Percentiles rank a stretch among this genome's conserved stretches.
Evolutionary conservation across 2,329 filamentous ascomycete genomes (phyloP).

Genomic region (Penicillium italicum): DNA sequence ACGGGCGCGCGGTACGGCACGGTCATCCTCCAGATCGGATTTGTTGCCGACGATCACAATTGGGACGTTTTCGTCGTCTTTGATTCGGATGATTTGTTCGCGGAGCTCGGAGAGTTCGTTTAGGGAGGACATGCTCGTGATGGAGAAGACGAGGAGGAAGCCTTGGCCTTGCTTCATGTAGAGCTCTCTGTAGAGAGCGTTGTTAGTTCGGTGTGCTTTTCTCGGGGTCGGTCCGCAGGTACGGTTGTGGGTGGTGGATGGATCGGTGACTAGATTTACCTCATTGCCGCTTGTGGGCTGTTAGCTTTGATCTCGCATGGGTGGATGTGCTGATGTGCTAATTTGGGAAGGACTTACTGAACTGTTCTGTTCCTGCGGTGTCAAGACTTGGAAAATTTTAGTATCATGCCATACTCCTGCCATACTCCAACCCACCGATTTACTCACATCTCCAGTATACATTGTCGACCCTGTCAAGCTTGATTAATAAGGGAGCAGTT

Average conservation of each 20-base stretch:
- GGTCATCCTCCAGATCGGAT: slow-evolving; percentile 81
- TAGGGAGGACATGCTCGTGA: slow-evolving; percentile 79
- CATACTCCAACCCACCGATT: slow-evolving; percentile 2
- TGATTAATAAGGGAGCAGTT: slow-evolving; percentile 15
- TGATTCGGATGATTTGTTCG: slow-evolving; percentile 87
- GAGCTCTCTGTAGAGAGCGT: slow-evolving; percentile 56
- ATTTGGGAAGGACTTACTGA: slow-evolving; percentile 61
- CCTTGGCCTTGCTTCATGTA: slow-evolving; percentile 95
- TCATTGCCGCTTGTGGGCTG: slow-evolving; percentile 51
- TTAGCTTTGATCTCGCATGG: slow-evolving; percentile 15
- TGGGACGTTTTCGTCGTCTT: slow-evolving; percentile 78
- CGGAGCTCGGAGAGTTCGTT: slow-evolving; percentile 75
- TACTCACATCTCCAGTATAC: slow-evolving; percentile 80
- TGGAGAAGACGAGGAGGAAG: slow-evolving; percentile 88
- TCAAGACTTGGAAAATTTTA: slow-evolving; percentile 59
- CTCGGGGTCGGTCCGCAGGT: background rate
- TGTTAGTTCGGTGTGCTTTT: slow-evolving; percentile 22
- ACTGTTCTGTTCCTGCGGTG: slow-evolving; percentile 88
- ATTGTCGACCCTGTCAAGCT: slow-evolving; percentile 69
- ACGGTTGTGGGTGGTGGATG: background rate
- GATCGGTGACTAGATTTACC: slow-evolving; percentile 39
- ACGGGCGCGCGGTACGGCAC: slow-evolving; percentile 70
- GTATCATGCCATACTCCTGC: slow-evolving; percentile 11
- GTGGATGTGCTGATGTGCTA: slow-evolving; percentile 1
- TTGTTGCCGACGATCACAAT: slow-evolving; percentile 94